Conservation (phyloP, 108 stramenopile species). For the Fragilariopsis cylindrus region DNA sequence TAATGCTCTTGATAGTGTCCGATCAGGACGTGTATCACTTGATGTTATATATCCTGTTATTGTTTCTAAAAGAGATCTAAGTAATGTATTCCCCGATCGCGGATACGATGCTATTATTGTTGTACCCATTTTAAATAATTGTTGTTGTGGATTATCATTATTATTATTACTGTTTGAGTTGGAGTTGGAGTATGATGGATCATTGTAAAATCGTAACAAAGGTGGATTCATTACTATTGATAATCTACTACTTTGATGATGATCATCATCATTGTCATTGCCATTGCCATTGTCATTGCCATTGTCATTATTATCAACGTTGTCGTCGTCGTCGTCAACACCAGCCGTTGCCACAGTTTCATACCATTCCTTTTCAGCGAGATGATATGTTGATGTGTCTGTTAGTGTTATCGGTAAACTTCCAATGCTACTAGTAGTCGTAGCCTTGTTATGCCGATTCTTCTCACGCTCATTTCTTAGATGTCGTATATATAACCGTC, state of each 20-base stretch:
- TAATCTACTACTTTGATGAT: background rate
- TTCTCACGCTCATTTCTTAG: constrained; percentile 13
- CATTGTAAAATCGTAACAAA: constrained; percentile 35
- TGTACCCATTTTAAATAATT: constrained; percentile 29
- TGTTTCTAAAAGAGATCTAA: constrained; percentile 79
- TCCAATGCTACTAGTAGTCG: background rate
- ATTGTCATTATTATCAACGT: background rate
- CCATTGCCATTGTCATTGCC: background rate
- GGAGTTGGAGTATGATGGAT: constrained; percentile 3
- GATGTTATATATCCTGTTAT: constrained; percentile 86
- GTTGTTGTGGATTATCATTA: background rate
- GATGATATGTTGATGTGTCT: background rate
- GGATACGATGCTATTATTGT: constrained; percentile 86
- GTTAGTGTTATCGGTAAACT: background rate
- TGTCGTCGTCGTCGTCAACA: constrained; percentile 22
- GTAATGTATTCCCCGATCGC: constrained; percentile 85
- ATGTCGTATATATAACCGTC: constrained; percentile 33
- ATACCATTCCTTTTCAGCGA: constrained; percentile 11
- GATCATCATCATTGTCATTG: constrained; percentile 18
- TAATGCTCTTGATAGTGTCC: constrained; percentile 72
- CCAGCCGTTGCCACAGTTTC: constrained; percentile 19
- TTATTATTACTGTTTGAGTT: constrained; percentile 1
- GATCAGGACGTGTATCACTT: constrained; percentile 89
- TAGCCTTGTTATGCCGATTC: constrained; percentile 6
- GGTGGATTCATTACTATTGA: constrained; percentile 34